phyloP scores from a whole-genome alignment of 768 basidiomycete species.

The Tulasnella sp. region DNA sequence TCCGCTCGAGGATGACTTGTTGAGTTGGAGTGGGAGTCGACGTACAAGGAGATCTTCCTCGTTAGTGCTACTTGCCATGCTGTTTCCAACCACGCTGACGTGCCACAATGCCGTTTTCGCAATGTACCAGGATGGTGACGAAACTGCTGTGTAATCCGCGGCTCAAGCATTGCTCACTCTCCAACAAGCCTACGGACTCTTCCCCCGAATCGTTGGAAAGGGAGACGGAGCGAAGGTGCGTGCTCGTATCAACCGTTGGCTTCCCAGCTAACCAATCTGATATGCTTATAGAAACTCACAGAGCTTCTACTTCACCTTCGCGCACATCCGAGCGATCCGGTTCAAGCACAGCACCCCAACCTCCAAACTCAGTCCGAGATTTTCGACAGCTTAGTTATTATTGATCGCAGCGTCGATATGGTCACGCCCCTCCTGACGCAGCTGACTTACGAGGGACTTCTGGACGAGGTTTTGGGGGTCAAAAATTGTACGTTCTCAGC shows the following conservation, averaged over 20 bases:
- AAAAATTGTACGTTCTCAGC: constrained; percentile 63
- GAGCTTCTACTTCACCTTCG: constrained; percentile 62
- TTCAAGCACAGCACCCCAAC: constrained; percentile 38
- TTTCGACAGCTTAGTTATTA: constrained; percentile 80
- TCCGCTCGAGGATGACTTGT: constrained; percentile 85
- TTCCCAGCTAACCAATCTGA: no score
- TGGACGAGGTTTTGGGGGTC: constrained; percentile 88
- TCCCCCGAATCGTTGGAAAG: constrained; percentile 90
- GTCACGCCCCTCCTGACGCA: constrained; percentile 94
- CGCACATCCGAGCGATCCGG: constrained; percentile 41
- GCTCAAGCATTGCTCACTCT: constrained; percentile 78
- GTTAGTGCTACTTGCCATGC: constrained; percentile 46
- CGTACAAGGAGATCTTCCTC: constrained; percentile 87
- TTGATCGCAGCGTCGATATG: constrained; percentile 92
- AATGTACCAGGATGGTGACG: constrained; percentile 75
- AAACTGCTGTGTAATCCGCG: constrained; percentile 83
- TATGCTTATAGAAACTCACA: constrained; percentile 59
- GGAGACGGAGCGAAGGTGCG: constrained; percentile 76
- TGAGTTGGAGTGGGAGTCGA: constrained; percentile 84
- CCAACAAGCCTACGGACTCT: constrained; percentile 79
- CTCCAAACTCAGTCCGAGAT: constrained; percentile 50
- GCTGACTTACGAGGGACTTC: constrained; percentile 91
- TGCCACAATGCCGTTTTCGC: background rate
- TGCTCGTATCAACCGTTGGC: no score
- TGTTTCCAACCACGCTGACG: background rate